Evolutionary conservation across 305 asterid species (phyloP).

Genomic region (Fraxinus baroniana): DNA sequence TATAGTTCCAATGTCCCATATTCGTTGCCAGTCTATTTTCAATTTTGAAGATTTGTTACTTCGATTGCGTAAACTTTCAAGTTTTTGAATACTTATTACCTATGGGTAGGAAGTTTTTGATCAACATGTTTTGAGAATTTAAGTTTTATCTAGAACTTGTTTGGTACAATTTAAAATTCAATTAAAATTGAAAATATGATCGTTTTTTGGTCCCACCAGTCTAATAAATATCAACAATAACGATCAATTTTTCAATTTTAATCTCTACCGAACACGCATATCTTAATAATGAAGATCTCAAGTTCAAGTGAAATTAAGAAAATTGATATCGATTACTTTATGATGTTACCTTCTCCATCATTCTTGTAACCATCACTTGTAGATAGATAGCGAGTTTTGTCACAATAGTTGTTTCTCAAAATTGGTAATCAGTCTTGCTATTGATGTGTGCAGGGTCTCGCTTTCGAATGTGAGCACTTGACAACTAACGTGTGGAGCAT

Average conservation of each 20-base stretch:
- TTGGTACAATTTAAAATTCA: no score
- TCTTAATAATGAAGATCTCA: no score
- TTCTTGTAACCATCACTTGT: not conserved
- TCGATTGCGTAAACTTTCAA: not conserved
- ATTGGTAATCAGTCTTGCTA: not conserved
- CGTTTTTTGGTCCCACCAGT: no score
- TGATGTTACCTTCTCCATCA: not conserved
- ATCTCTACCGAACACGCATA: no score
- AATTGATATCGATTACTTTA: not conserved
- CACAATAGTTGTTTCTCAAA: not conserved
- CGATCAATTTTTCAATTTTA: no score
- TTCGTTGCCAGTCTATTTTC: not conserved
- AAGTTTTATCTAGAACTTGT: no score
- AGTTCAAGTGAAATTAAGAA: no score
- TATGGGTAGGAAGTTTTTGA: not conserved
- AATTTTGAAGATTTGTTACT: not conserved
- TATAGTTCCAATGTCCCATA: not conserved
- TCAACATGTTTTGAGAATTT: not conserved
- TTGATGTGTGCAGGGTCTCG: not conserved
- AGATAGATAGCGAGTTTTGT: not conserved
- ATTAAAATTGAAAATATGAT: no score
- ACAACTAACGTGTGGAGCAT: no score
- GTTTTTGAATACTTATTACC: not conserved
- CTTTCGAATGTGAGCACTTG: no score
- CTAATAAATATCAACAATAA: no score